These are phyloP conservation scores for Penicillium capsulatum DNA, from an alignment of 2,329 filamentous ascomycete genomes.

Conservation along the genomic window DNA sequence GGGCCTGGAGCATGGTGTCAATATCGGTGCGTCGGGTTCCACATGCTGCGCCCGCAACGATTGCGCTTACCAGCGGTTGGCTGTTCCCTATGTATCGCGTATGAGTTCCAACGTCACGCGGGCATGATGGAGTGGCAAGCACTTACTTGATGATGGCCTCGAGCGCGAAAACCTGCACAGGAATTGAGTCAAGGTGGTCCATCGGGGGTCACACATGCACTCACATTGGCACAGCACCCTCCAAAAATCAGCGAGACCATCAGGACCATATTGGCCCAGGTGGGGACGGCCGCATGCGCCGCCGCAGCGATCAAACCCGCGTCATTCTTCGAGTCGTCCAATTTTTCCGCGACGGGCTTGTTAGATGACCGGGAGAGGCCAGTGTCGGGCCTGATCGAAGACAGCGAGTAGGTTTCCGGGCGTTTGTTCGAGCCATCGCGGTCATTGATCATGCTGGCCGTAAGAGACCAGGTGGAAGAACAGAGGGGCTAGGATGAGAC, in stretches of 20 bases:
- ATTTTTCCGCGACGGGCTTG: neutral
- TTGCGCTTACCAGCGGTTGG: slow-evolving; percentile 66
- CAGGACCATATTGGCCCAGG: slow-evolving; percentile 59
- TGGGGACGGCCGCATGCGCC: slow-evolving; percentile 46
- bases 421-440: slow-evolving; percentile 8
- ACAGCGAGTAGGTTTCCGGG: slow-evolving; percentile 1
- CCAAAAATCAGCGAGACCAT: slow-evolving; percentile 90
- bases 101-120: neutral
- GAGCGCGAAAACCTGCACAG: slow-evolving; percentile 76
- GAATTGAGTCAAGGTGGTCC: neutral
- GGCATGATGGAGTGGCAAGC: neutral
- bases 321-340: slow-evolving; percentile 6
- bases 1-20: slow-evolving; percentile 54
- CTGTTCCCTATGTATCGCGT: slow-evolving; percentile 58
- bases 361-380: neutral
- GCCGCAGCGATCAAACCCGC: slow-evolving; percentile 26
- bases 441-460: slow-evolving; percentile 15
- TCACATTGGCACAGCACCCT: slow-evolving; percentile 88
- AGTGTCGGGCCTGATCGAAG: neutral
- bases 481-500: neutral
- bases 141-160: slow-evolving; percentile 91
- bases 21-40: no score
- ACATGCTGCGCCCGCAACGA: no score
- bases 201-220: slow-evolving; percentile 28
- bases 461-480: neutral